Conservation (phyloP, 345 rosid genomes). For the Citrus hindsii region DNA sequence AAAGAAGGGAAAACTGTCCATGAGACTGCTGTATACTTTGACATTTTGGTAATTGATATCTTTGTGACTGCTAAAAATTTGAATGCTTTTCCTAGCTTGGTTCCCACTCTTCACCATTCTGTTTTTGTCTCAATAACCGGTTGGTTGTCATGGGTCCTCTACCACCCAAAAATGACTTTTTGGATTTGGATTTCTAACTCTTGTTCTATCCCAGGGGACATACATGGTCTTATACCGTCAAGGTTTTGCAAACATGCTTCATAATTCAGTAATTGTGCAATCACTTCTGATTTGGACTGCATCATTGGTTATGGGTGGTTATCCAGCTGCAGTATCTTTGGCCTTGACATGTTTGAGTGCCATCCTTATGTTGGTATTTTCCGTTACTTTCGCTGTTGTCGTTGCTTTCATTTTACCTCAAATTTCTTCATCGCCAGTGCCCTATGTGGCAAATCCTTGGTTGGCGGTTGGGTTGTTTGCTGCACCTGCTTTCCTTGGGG, state of each 20-base stretch:
- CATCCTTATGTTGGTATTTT: conserved; percentile 63
- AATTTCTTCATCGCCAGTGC: conserved; percentile 71
- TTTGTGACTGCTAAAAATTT: conserved; percentile 17
- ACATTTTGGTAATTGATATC: conserved; percentile 60
- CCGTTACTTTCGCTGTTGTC: conserved; percentile 62
- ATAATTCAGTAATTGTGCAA: conserved; percentile 77
- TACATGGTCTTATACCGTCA: conserved; percentile 76
- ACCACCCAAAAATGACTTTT: conserved; percentile 4
- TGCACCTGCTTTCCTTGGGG: conserved; percentile 88
- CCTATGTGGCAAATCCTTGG: conserved; percentile 83
- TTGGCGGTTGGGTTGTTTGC: conserved; percentile 78
- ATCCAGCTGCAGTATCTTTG: conserved; percentile 59
- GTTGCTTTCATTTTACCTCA: conserved; percentile 69
- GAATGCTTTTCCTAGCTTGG: conserved; percentile 7
- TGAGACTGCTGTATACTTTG: conserved; percentile 64
- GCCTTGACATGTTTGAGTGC: conserved; percentile 63
- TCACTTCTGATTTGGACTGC: conserved; percentile 78
- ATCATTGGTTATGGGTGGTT: conserved; percentile 92
- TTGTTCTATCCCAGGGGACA: conserved; percentile 58
- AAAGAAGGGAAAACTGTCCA: conserved; percentile 31
- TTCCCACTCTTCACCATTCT: not conserved
- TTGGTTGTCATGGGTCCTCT: conserved; percentile 3
- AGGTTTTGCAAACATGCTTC: conserved; percentile 65
- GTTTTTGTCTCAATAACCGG: not conserved
- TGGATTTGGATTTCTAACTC: conserved; percentile 12